These are phyloP conservation scores for Trichoderma afroharzianum DNA, from an alignment of 2,329 filamentous ascomycete genomes.

Conservation along the genomic window DNA sequence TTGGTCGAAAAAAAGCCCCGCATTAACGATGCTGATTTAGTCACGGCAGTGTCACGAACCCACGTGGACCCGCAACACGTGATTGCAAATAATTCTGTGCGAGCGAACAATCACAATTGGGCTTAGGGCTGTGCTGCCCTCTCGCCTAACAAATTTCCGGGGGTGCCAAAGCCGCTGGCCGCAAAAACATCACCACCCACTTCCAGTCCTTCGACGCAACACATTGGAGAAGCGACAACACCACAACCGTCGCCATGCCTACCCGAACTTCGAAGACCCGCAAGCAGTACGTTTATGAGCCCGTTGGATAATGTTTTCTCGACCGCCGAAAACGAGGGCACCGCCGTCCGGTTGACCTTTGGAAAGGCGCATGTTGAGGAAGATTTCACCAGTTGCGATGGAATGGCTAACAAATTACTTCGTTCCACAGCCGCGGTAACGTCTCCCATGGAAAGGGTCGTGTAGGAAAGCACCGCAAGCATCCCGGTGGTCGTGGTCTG, in stretches of 20 bases:
- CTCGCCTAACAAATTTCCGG: slow-evolving; percentile 36
- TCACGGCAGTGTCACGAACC: slow-evolving; percentile 25
- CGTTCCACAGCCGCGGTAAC: slow-evolving; percentile 75
- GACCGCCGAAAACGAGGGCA: slow-evolving; percentile 12
- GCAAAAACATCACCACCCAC: slow-evolving; percentile 39
- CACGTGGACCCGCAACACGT: slow-evolving; percentile 27
- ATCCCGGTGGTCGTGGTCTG: slow-evolving; percentile 76
- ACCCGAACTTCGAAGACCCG: slow-evolving; percentile 72
- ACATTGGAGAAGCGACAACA: slow-evolving; percentile 43
- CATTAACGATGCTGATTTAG: slow-evolving; percentile 4
- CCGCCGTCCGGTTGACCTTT: neutral
- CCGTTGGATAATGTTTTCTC: slow-evolving; percentile 19
- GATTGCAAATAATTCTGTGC: neutral
- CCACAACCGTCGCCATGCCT: slow-evolving; percentile 60
- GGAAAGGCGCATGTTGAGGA: slow-evolving; percentile 9
- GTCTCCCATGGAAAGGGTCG: slow-evolving; percentile 98
- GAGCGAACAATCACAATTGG: slow-evolving; percentile 12
- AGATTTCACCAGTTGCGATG: slow-evolving; percentile 11
- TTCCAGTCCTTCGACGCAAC: slow-evolving; percentile 34
- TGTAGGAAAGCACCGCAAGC: slow-evolving; percentile 98
- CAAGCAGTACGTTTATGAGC: slow-evolving; percentile 63
- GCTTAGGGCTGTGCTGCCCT: slow-evolving; percentile 43
- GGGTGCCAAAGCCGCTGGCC: slow-evolving; percentile 28
- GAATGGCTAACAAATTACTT: slow-evolving; percentile 22
- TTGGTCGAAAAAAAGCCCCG: neutral